Evolutionary conservation across 805 yeast species (phyloP).

Genomic region (Saccharomycopsis fodiens): DNA sequence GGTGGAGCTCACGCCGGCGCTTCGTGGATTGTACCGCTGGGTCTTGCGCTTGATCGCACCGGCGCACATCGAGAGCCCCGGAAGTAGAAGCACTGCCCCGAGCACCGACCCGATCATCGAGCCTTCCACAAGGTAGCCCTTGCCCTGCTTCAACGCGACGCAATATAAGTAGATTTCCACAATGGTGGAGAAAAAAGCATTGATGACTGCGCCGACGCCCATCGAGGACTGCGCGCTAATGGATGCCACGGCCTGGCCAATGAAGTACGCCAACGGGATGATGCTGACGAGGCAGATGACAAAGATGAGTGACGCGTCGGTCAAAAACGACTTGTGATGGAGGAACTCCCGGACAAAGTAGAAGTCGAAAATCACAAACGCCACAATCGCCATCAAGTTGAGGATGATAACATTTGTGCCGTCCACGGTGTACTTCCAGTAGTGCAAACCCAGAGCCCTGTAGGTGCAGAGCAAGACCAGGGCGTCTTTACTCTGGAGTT

Average conservation of each 20-base stretch:
- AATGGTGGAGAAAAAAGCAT: slow-evolving; percentile 93
- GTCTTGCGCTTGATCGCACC: slow-evolving; percentile 92
- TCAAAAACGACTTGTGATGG: slow-evolving; percentile 35
- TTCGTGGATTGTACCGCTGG: slow-evolving; percentile 89
- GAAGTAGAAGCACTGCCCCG: slow-evolving; percentile 85
- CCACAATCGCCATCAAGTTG: slow-evolving; percentile 70
- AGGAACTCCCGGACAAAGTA: slow-evolving; percentile 48
- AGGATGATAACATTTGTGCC: slow-evolving; percentile 93
- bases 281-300: slow-evolving; percentile 73
- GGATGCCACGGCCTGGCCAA: slow-evolving; percentile 99
- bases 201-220: slow-evolving; percentile 98
- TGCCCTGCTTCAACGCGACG: slow-evolving; percentile 79
- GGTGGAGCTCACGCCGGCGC: slow-evolving; percentile 96
- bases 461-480: slow-evolving; percentile 80
- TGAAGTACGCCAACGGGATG: slow-evolving; percentile 90
- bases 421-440: slow-evolving; percentile 92
- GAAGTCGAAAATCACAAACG: slow-evolving; percentile 76
- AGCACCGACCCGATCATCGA: slow-evolving; percentile 88
- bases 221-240: slow-evolving; percentile 97
- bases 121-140: slow-evolving; percentile 90
- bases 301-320: slow-evolving; percentile 63
- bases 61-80: slow-evolving; percentile 96
- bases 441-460: slow-evolving; percentile 85
- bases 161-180: slow-evolving; percentile 87
- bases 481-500: slow-evolving; percentile 31